Percentiles rank a stretch among this genome's conserved stretches.
phyloP scores from a whole-genome alignment of 2,329 filamentous ascomycete genomes.

The Xenoacremonium recifei region DNA sequence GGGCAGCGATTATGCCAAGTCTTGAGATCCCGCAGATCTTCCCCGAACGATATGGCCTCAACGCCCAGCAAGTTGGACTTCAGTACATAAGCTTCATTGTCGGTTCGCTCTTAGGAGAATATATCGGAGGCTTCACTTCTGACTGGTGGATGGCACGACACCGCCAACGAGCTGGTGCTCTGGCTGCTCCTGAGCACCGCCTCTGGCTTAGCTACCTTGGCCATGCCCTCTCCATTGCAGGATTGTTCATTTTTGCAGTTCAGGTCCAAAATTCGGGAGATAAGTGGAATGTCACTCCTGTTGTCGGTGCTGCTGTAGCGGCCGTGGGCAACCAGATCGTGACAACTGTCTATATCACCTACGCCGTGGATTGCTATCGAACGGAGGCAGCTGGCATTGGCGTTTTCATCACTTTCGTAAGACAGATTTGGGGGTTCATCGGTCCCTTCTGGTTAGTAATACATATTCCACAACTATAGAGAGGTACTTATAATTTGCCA shows the following conservation, averaged over 20 bases:
- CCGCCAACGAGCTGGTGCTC: conserved; percentile 27
- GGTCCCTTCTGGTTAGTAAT: conserved; percentile 28
- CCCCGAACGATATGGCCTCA: conserved; percentile 53
- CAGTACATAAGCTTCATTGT: conserved; percentile 58
- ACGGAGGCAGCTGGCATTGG: conserved; percentile 53
- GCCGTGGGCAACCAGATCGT: conserved; percentile 59
- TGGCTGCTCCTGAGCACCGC: conserved; percentile 48
- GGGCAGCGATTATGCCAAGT: conserved; percentile 33
- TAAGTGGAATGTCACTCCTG: conserved; percentile 55
- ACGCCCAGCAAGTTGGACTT: conserved; percentile 56
- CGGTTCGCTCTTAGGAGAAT: conserved; percentile 57
- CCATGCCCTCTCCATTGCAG: conserved; percentile 47
- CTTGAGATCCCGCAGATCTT: conserved; percentile 61
- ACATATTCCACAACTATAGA: too few species aligned
- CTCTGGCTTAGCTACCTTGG: conserved; percentile 58
- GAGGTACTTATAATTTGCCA: too few species aligned
- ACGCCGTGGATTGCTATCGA: conserved; percentile 56
- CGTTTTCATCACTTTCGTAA: conserved; percentile 56
- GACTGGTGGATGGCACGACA: conserved; percentile 51
- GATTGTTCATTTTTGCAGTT: conserved; percentile 52
- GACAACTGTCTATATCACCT: conserved; percentile 59
- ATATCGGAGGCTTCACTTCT: conserved; percentile 51
- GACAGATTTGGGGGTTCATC: conserved; percentile 54
- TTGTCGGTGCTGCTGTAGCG: conserved; percentile 51
- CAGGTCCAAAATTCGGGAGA: conserved; percentile 47